Conservation (phyloP, 2,329 filamentous ascomycete genomes). For the Fusarium sp. region DNA sequence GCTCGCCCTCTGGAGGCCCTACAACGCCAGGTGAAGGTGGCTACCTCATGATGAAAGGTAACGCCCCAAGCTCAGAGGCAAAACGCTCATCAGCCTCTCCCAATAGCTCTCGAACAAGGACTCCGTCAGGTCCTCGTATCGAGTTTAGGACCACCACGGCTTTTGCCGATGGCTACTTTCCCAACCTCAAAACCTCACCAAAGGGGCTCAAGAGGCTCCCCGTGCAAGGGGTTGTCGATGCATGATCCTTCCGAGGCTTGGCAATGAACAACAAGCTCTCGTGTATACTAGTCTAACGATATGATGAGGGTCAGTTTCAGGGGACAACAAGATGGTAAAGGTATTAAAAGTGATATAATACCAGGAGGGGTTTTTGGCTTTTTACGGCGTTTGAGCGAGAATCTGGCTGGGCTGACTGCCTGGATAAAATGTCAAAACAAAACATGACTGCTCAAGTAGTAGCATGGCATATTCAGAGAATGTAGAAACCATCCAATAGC, state of each 20-base stretch:
- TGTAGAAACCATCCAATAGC: not conserved
- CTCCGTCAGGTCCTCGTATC: conserved; percentile 60
- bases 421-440: not conserved
- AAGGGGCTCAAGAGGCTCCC: conserved; percentile 52
- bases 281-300: conserved; percentile 35
- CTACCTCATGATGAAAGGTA: conserved; percentile 62
- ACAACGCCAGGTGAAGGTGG: conserved; percentile 59
- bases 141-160: conserved; percentile 48
- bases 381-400: conserved; percentile 29
- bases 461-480: not conserved
- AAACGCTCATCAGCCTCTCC: conserved; percentile 52
- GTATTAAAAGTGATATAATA: conserved; percentile 19
- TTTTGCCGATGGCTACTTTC: conserved; percentile 61
- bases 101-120: conserved; percentile 66
- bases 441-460: not conserved
- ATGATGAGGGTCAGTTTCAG: conserved; percentile 27
- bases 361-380: not conserved
- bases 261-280: not conserved
- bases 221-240: conserved; percentile 37
- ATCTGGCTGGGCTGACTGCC: not conserved
- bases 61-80: conserved; percentile 55
- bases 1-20: conserved; percentile 58
- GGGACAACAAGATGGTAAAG: not conserved
- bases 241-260: conserved; percentile 17
- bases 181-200: conserved; percentile 52